A percentile compares a stretch with the other conserved stretches of the same genome.
phyloP scores from a whole-genome alignment of 2,329 filamentous ascomycete genomes.

The Aciculosporium take region DNA sequence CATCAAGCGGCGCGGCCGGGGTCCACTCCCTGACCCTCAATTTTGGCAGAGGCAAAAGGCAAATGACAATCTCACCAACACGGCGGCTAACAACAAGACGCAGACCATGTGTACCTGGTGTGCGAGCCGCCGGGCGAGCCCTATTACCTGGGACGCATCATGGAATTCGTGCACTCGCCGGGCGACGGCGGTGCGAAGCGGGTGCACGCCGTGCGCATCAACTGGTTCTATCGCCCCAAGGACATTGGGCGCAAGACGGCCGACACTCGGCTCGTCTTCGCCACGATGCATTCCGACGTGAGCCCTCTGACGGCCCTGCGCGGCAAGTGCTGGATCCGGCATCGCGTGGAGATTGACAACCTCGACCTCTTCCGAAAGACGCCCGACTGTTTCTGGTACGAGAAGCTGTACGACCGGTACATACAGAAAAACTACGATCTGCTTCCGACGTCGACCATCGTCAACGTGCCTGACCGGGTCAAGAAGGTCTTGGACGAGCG shows the following conservation, averaged over 20 bases:
- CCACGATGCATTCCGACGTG: conserved; percentile 96
- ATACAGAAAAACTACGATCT: conserved; percentile 97
- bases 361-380: conserved; percentile 73
- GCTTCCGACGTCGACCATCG: conserved; percentile 78
- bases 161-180: conserved; percentile 85
- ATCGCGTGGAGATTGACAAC: conserved; percentile 72
- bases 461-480: conserved; percentile 90
- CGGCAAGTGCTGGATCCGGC: conserved; percentile 82
- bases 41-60: conserved; percentile 4
- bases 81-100: conserved; percentile 9
- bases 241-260: conserved; percentile 87
- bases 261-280: conserved; percentile 83
- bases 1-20: conserved; percentile 7
- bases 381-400: conserved; percentile 88
- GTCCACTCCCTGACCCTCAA: conserved; percentile 3
- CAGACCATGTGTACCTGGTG: conserved; percentile 80
- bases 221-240: conserved; percentile 96
- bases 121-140: conserved; percentile 96
- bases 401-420: conserved; percentile 94
- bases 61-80: conserved; percentile 6
- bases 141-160: conserved; percentile 93
- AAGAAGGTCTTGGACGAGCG: conserved; percentile 92
- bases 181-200: conserved; percentile 62
- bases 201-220: conserved; percentile 79
- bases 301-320: conserved; percentile 84